Conservation (phyloP, 768 basidiomycete species). For the Termitomyces sp. region DNA sequence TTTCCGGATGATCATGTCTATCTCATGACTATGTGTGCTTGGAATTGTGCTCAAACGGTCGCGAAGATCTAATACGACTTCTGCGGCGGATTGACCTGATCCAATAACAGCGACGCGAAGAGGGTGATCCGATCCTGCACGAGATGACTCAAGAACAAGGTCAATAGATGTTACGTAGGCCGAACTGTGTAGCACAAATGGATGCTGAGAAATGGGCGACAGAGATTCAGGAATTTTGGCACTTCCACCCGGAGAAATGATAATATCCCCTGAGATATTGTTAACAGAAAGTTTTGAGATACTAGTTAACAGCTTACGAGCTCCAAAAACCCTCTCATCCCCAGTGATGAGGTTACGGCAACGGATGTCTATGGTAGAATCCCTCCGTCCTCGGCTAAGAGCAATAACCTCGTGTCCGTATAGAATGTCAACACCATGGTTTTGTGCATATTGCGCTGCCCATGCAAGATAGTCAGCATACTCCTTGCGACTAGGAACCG, state of each 20-base stretch:
- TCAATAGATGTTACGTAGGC: conserved; percentile 34
- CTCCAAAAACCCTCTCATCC: conserved; percentile 24
- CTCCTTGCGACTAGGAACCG: conserved; percentile 47
- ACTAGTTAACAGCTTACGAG: conserved; percentile 28
- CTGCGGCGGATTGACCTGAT: conserved; percentile 43
- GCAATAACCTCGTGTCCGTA: conserved; percentile 44
- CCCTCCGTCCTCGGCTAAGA: conserved; percentile 23
- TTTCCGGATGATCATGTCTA: conserved; percentile 49
- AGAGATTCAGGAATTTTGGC: conserved; percentile 37
- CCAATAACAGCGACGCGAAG: conserved; percentile 41
- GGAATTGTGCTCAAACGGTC: conserved; percentile 30
- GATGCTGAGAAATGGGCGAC: conserved; percentile 24
- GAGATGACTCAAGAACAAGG: conserved; percentile 25
- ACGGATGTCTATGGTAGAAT: conserved; percentile 31
- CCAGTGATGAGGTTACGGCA: conserved; percentile 31
- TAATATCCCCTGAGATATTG: conserved; percentile 33
- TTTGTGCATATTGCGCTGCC: conserved; percentile 41
- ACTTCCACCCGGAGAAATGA: conserved; percentile 47
- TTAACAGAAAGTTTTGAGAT: neutral
- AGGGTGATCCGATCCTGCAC: conserved; percentile 17
- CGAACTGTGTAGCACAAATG: conserved; percentile 40
- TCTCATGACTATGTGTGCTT: conserved; percentile 24
- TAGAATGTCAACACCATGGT: conserved; percentile 35
- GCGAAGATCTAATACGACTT: conserved; percentile 41
- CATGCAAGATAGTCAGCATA: conserved; percentile 51